These are phyloP conservation scores for Ganoderma lingzhi DNA, from an alignment of 1,284 basidiomycete genomes.

Conservation along the genomic window DNA sequence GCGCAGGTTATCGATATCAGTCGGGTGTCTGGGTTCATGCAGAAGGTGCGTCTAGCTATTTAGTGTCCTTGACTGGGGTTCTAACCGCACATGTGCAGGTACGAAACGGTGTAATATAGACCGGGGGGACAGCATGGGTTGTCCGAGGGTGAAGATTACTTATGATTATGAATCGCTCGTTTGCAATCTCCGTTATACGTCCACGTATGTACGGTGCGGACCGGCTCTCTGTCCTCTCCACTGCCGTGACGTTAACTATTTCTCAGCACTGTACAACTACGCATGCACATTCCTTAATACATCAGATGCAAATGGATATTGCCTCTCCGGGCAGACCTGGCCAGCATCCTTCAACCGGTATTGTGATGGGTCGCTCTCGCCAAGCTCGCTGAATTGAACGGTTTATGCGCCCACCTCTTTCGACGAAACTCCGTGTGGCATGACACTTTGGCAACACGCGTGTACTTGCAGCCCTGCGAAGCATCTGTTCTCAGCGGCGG, in stretches of 20 bases:
- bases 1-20: conserved; percentile 85
- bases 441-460: neutral
- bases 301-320: neutral
- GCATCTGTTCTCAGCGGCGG: neutral
- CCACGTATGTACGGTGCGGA: conserved; percentile 12
- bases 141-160: conserved; percentile 18
- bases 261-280: conserved; percentile 32
- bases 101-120: conserved; percentile 72
- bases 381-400: too few species aligned
- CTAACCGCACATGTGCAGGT: conserved; percentile 50
- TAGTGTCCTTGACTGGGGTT: conserved; percentile 2
- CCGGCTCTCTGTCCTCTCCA: conserved; percentile 7
- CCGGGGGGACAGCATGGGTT: neutral
- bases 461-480: neutral
- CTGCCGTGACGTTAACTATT: conserved; percentile 20
- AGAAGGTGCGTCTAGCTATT: conserved; percentile 59
- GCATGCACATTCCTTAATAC: conserved; percentile 16
- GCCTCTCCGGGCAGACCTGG: too few species aligned
- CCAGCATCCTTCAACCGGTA: too few species aligned
- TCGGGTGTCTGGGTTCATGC: conserved; percentile 90
- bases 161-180: conserved; percentile 12
- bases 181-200: neutral
- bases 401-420: neutral
- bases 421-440: neutral
- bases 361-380: too few species aligned